Conservation (phyloP, 441 rosid genomes). For the Gossypium laxum region DNA sequence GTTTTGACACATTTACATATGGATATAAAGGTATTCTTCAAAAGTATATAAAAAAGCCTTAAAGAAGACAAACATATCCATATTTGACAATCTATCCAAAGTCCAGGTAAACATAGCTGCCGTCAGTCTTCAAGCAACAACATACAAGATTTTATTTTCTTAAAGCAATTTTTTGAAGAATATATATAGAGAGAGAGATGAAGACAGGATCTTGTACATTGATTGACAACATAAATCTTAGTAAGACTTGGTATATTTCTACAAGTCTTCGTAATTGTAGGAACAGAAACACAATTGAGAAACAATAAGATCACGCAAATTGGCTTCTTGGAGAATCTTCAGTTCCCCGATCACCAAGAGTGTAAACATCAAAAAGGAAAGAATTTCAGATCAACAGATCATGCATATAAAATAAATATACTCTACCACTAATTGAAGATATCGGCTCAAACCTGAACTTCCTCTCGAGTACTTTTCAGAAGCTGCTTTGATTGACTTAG, state of each 20-base stretch:
- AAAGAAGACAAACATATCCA: too few species aligned
- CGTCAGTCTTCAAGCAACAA: neutral
- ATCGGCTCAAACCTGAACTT: slow-evolving; percentile 18
- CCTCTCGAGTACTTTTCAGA: slow-evolving; percentile 15
- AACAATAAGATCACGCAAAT: neutral
- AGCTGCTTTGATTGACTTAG: slow-evolving; percentile 24
- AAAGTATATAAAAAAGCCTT: too few species aligned
- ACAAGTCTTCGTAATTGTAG: neutral
- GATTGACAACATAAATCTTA: neutral
- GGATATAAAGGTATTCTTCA: too few species aligned
- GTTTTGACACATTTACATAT: too few species aligned
- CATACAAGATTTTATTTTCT: neutral
- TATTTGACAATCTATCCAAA: too few species aligned
- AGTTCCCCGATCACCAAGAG: neutral
- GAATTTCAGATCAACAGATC: neutral
- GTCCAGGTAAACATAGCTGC: too few species aligned
- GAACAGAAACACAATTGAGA: neutral
- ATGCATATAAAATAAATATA: neutral
- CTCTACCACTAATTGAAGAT: neutral
- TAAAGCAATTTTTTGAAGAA: neutral
- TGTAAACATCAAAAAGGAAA: neutral
- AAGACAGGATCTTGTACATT: neutral
- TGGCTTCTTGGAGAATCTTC: neutral
- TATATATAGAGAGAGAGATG: neutral
- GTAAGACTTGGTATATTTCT: too few species aligned